Conservation (phyloP, 2,329 filamentous ascomycete species). For the Mollisiaceae sp. region DNA sequence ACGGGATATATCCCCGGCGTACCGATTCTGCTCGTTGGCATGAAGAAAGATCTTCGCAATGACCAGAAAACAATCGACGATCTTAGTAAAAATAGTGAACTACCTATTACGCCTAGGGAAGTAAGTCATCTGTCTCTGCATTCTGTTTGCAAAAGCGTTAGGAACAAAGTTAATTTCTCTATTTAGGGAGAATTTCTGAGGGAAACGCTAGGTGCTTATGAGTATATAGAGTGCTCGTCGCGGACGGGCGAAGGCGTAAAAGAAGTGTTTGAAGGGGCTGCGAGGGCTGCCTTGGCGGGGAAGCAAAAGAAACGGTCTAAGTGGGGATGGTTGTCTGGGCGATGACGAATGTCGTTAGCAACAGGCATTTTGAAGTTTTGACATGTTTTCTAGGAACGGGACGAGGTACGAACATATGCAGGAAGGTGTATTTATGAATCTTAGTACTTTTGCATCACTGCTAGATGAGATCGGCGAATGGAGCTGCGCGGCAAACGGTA, state of each 20-base stretch:
- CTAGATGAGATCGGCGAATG: no score
- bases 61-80: slow-evolving; percentile 98
- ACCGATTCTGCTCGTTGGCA: slow-evolving; percentile 97
- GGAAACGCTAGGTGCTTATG: slow-evolving; percentile 91
- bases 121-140: slow-evolving; percentile 54
- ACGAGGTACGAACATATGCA: no score
- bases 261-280: slow-evolving; percentile 95
- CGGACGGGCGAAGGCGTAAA: slow-evolving; percentile 98
- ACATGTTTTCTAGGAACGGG: no score
- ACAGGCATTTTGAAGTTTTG: no score
- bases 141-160: no score
- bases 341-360: no score
- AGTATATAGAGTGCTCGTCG: slow-evolving; percentile 99
- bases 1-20: slow-evolving; percentile 98
- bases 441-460: no score
- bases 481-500: no score
- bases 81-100: slow-evolving; percentile 98
- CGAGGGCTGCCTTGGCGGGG: no score
- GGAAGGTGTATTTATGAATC: no score
- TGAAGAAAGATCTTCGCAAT: slow-evolving; percentile 98
- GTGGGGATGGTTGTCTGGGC: no score
- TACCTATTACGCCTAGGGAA: slow-evolving; percentile 94
- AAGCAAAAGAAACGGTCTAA: no score
- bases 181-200: slow-evolving; percentile 86
- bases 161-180: slow-evolving; percentile 4